Base-by-base conservation (phyloP, 805 yeast genomes). In the Candida ficus region DNA sequence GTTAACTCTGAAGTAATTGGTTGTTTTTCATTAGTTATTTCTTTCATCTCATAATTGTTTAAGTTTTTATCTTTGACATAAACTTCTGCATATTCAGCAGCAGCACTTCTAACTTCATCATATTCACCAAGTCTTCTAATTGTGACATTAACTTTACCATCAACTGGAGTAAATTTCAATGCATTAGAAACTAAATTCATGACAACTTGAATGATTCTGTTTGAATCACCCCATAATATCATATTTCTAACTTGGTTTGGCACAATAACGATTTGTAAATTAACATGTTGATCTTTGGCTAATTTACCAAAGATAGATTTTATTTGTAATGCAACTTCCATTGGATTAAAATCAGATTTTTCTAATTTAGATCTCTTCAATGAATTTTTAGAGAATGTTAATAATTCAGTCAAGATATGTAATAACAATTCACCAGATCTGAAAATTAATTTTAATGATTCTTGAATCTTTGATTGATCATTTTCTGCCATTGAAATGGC, bases 141-240 rank as follows among this genome's bases (percentile, higher is more conserved):
- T 1, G 69, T 58, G 8, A 87, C 86, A 22, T 71, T 71, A 11
- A 90, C 95, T 13, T 75, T 71, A 3, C 97, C 98, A 44, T 87
- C 86, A 14, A 80, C 83, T 0, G 96, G 96, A 0, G 98, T 90
- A 54, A 93, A 93, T 59, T 93, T 93, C 52, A 93, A 67, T 0
- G 95, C 80, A 62, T 93, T 91, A 14, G 95, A 83, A 9, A 91
- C 93, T 41, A 93, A 67, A 54, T 93, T 93, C 90, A 91, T 89
- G 7, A 91, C 80, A 37, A 93, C 83, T 60, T 91, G 99, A 41
- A 87, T 77, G 31, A 93, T 85, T 57, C 98, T 70, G 60, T 88
- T 89, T 8, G 93, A 78, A 61, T 91, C 99, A 2, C 96, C 98
- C 62, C 71, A 78, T 7, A 91, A 63, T 3, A 87, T 73, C 70